Percentiles rank a stretch among this genome's conserved stretches.
These are phyloP conservation scores for Dactylellina parvicollis DNA, from an alignment of 2,329 filamentous ascomycete genomes.

Conservation along the genomic window DNA sequence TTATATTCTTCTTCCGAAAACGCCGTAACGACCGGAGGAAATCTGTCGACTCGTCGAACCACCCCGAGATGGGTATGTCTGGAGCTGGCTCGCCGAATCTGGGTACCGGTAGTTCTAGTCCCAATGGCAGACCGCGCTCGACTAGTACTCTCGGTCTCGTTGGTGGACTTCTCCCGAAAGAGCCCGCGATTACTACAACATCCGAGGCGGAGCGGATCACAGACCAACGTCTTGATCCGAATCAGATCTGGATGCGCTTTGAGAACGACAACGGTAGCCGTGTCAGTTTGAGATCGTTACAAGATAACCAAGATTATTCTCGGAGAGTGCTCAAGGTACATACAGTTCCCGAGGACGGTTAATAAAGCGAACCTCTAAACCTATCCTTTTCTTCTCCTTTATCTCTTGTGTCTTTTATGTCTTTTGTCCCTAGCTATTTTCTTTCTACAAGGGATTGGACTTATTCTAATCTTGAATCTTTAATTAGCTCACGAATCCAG, in stretches of 20 bases:
- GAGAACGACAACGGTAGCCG: constrained; percentile 50
- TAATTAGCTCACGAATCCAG: constrained; percentile 52
- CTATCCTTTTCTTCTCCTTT: not conserved
- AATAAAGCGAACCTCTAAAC: too few relatives aligned
- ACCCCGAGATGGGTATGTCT: constrained; percentile 53
- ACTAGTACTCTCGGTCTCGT: constrained; percentile 52
- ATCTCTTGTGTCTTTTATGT: constrained; percentile 2
- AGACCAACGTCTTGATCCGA: constrained; percentile 50
- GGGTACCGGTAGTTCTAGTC: constrained; percentile 43
- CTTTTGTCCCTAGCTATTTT: constrained; percentile 22
- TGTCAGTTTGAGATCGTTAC: constrained; percentile 44
- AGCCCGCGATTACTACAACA: constrained; percentile 32
- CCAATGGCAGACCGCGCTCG: constrained; percentile 42
- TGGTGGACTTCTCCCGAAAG: constrained; percentile 35
- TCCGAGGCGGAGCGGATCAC: constrained; percentile 46
- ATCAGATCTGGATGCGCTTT: constrained; percentile 53
- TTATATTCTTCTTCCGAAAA: constrained; percentile 39
- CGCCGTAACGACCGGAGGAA: constrained; percentile 43
- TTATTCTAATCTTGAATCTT: constrained; percentile 44
- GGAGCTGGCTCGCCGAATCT: constrained; percentile 36
- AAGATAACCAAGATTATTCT: constrained; percentile 51
- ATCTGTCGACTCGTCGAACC: constrained; percentile 37
- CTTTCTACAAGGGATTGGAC: constrained; percentile 33
- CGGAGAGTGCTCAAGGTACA: constrained; percentile 53
- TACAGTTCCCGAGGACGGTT: constrained; percentile 34